A percentile compares a stretch with the other conserved stretches of the same genome.
Evolutionary conservation across 495 filamentous ascomycete genomes (phyloP).

Genomic region (Glarea lozoyensis): DNA sequence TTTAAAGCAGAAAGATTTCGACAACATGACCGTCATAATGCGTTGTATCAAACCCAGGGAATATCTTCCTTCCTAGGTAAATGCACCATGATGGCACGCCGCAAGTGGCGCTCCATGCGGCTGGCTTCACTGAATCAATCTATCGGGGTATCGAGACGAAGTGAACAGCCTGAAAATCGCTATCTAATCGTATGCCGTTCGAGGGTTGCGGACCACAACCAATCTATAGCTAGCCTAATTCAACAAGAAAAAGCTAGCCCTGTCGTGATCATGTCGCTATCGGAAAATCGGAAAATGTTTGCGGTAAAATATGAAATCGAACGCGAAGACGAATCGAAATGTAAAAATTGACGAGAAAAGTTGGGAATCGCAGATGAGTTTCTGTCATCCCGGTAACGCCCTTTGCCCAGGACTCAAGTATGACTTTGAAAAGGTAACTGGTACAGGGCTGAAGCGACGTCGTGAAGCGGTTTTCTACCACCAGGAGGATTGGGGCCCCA

Average conservation of each 20-base stretch:
- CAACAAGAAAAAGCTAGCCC: constrained; percentile 14
- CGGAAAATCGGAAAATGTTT: constrained; percentile 29
- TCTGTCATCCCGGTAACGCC: constrained; percentile 20
- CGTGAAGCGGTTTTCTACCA: constrained; percentile 74
- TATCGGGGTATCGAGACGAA: constrained; percentile 50
- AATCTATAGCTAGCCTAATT: constrained; percentile 10
- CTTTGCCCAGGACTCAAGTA: constrained; percentile 20
- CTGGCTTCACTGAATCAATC: constrained; percentile 32
- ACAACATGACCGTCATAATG: constrained; percentile 32
- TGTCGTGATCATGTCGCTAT: constrained; percentile 22
- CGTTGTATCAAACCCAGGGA: constrained; percentile 23
- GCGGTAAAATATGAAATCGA: constrained; percentile 28
- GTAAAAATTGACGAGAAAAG: no score
- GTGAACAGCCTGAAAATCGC: constrained; percentile 50
- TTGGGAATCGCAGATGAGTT: no score
- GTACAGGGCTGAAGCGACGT: constrained; percentile 25
- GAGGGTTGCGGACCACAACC: constrained; percentile 17
- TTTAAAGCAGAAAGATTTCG: constrained; percentile 25
- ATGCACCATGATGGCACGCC: constrained; percentile 23
- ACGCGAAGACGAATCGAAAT: no score
- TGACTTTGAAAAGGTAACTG: constrained; percentile 8
- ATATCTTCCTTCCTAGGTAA: constrained; percentile 16
- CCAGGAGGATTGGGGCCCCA: no score
- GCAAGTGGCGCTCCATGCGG: constrained; percentile 29
- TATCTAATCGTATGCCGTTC: constrained; percentile 65